These are phyloP conservation scores for Magnolia sinica DNA, from an alignment of 164 flowering plant genomes.

Conservation along the genomic window DNA sequence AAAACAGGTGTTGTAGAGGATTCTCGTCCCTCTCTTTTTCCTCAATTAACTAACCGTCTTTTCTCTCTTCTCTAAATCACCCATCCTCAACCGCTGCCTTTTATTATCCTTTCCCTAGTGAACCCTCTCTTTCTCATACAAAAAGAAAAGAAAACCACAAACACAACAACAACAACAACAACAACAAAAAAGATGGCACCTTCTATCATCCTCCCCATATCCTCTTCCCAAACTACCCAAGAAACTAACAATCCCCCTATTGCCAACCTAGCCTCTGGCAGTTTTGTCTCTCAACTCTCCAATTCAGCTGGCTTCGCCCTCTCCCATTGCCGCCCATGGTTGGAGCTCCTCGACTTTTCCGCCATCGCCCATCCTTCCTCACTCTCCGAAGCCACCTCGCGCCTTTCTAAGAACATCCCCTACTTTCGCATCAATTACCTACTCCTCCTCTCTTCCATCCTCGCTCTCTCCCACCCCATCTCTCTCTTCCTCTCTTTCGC, in stretches of 20 bases:
- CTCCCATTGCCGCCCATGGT: constrained; percentile 74
- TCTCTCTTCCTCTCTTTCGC: constrained; percentile 55
- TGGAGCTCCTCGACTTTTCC: constrained; percentile 66
- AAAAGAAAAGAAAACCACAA: no score
- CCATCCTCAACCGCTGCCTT: no score
- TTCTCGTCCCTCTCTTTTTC: no score
- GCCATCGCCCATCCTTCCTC: constrained; percentile 62
- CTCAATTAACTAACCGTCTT: no score
- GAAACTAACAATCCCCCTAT: constrained; percentile 21
- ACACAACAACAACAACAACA: no score
- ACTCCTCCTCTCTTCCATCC: constrained; percentile 36
- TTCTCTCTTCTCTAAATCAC: no score
- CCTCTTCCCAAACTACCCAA: constrained; percentile 17
- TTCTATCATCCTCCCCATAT: neutral
- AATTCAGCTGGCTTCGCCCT: constrained; percentile 44
- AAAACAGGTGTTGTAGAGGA: no score
- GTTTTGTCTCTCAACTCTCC: constrained; percentile 48
- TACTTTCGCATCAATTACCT: constrained; percentile 78
- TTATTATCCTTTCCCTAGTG: no score
- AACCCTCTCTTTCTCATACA: no score
- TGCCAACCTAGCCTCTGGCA: constrained; percentile 62
- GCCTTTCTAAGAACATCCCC: constrained; percentile 67
- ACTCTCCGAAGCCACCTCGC: constrained; percentile 61
- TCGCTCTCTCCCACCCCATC: constrained; percentile 63
- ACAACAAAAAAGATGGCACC: neutral